Evolutionary conservation across 352 stramenopile species (phyloP).

Genomic region (Pythium brassicae): DNA sequence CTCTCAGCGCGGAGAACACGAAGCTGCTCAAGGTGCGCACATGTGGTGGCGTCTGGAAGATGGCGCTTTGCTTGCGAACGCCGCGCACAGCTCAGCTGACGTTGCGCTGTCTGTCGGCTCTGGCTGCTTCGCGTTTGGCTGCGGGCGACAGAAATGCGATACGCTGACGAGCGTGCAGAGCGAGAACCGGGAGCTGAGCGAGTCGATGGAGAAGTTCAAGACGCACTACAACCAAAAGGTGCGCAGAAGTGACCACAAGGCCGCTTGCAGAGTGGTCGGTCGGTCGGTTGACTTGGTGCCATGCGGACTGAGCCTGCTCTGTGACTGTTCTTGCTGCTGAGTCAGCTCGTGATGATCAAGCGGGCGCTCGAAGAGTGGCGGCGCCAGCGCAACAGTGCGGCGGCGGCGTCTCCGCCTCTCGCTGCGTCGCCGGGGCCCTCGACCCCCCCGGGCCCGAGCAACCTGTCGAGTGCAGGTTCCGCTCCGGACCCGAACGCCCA

Average conservation of each 20-base stretch:
- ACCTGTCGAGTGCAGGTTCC: not conserved
- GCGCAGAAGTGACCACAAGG: no score
- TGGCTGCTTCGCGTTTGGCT: not conserved
- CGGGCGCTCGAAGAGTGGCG: slow-evolving; percentile 86
- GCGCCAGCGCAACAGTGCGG: slow-evolving; percentile 40
- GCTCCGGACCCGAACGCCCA: not conserved
- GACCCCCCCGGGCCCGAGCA: not conserved
- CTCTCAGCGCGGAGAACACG: slow-evolving; percentile 79
- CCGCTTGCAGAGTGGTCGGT: no score
- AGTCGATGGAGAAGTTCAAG: slow-evolving; percentile 85
- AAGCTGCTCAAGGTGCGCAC: slow-evolving; percentile 69
- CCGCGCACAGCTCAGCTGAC: slow-evolving; percentile 1
- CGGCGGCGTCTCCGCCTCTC: not conserved
- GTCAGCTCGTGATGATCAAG: slow-evolving; percentile 86
- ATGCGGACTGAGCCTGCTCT: not conserved
- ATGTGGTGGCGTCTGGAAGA: slow-evolving; percentile 1
- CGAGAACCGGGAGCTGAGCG: slow-evolving; percentile 73
- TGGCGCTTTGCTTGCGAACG: not conserved
- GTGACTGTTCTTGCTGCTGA: not conserved
- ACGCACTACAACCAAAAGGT: slow-evolving; percentile 87
- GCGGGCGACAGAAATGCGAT: slow-evolving; percentile 83
- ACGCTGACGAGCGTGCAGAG: slow-evolving; percentile 60
- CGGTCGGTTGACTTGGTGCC: not conserved
- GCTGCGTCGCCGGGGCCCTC: not conserved
- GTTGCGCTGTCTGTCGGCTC: not conserved